Percentiles rank a stretch among this genome's conserved stretches.
Conservation (phyloP, 805 yeast genomes). For the Kazachstania taianensis region DNA sequence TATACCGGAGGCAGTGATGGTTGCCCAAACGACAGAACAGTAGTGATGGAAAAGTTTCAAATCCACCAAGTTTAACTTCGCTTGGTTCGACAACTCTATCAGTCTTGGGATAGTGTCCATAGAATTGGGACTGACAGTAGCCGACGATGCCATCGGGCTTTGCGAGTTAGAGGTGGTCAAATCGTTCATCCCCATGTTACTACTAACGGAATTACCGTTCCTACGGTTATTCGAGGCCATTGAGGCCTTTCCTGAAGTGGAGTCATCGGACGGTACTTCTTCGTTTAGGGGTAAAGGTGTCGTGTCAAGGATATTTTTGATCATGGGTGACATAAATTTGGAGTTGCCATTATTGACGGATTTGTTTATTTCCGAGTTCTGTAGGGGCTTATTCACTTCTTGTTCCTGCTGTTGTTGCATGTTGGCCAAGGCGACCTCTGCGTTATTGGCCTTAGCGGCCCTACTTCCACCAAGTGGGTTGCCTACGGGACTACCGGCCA, state of each 20-base stretch:
- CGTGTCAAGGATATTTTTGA: neutral
- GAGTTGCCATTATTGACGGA: neutral
- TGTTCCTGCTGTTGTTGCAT: conserved; percentile 24
- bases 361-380: conserved; percentile 1
- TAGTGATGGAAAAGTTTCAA: conserved; percentile 79
- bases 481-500: conserved; percentile 6
- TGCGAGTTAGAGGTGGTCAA: neutral
- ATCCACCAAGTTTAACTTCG: conserved; percentile 59
- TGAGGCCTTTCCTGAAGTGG: neutral
- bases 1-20: conserved; percentile 85
- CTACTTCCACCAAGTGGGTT: conserved; percentile 9
- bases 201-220: neutral
- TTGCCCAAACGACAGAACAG: conserved; percentile 71
- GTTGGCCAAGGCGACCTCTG: conserved; percentile 26
- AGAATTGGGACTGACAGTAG: neutral
- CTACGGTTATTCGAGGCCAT: neutral
- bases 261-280: neutral
- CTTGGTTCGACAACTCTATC: conserved; percentile 16
- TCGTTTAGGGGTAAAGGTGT: neutral
- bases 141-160: conserved; percentile 2
- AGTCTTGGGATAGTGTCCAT: conserved; percentile 4
- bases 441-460: conserved; percentile 19
- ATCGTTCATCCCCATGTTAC: too few species aligned
- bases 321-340: conserved; percentile 1
- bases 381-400: conserved; percentile 6